phyloP scores from a whole-genome alignment of 208 protist genomes.

The Crithidia fasciculata region DNA sequence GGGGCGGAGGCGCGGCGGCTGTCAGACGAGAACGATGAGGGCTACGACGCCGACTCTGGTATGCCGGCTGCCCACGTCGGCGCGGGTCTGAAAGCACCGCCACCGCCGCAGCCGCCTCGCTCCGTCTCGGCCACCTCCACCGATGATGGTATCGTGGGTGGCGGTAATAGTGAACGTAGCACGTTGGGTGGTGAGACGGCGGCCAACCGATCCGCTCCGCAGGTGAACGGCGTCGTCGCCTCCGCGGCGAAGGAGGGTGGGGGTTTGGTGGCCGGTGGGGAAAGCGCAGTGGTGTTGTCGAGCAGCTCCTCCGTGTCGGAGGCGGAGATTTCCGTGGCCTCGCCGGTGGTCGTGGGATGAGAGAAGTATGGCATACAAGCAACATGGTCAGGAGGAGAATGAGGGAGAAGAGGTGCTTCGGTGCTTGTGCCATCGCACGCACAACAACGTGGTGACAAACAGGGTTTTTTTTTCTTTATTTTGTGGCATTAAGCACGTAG shows the following conservation, averaged over 20 bases:
- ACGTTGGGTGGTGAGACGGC: background rate
- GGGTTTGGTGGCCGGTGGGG: background rate
- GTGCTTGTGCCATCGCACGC: too few relatives aligned
- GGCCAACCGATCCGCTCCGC: background rate
- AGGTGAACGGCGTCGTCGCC: background rate
- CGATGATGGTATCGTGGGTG: background rate
- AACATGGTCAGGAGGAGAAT: too few relatives aligned
- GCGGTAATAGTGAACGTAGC: background rate
- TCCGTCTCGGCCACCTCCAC: slow-evolving; percentile 11
- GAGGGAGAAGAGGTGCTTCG: too few relatives aligned
- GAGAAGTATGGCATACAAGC: too few relatives aligned
- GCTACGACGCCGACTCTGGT: slow-evolving; percentile 18
- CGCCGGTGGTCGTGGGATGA: background rate
- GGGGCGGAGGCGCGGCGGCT: background rate
- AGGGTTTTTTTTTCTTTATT: too few relatives aligned
- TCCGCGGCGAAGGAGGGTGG: background rate
- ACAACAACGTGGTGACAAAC: too few relatives aligned
- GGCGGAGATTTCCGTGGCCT: background rate
- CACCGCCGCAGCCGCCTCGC: background rate
- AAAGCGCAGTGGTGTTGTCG: slow-evolving; percentile 5
- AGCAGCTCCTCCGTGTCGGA: slow-evolving; percentile 6
- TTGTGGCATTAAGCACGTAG: too few relatives aligned
- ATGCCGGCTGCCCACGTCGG: background rate
- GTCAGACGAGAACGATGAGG: slow-evolving; percentile 5
- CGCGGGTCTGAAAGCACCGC: background rate